These are phyloP conservation scores for Pichia nakasei DNA, from an alignment of 805 yeast genomes.

Conservation along the genomic window DNA sequence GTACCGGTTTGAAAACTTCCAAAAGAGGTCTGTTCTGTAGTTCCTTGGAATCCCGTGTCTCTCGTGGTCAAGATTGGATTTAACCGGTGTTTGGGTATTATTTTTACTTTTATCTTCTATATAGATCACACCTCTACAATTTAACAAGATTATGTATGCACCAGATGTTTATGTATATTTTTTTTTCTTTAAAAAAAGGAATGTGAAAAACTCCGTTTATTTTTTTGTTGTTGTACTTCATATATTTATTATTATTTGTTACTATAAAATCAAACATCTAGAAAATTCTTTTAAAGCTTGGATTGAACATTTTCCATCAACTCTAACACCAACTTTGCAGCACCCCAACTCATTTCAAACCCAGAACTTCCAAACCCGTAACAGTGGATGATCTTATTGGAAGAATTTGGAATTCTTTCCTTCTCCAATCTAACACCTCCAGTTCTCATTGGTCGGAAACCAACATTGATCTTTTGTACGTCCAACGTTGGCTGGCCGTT, in stretches of 20 bases:
- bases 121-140: too few species aligned
- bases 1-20: constrained; percentile 27
- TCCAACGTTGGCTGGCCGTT: constrained; percentile 30
- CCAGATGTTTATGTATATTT: too few species aligned
- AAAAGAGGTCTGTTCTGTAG: constrained; percentile 20
- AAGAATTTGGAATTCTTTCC: constrained; percentile 8
- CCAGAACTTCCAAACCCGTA: constrained; percentile 78
- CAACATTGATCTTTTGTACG: constrained; percentile 35
- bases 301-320: constrained; percentile 15
- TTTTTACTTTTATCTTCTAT: too few species aligned
- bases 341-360: constrained; percentile 61
- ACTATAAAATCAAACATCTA: too few species aligned
- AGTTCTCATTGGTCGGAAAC: constrained; percentile 41
- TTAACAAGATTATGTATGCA: too few species aligned
- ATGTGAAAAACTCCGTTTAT: too few species aligned
- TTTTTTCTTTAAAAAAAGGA: too few species aligned
- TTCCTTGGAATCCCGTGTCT: constrained; percentile 3
- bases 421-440: constrained; percentile 33
- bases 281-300: constrained; percentile 10
- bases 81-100: too few species aligned
- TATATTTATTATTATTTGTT: neutral
- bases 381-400: constrained; percentile 38
- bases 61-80: constrained; percentile 8
- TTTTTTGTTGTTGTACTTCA: too few species aligned
- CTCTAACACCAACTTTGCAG: constrained; percentile 36